phyloP scores from a whole-genome alignment of 768 basidiomycete genomes.

The Butyriboletus loyo region DNA sequence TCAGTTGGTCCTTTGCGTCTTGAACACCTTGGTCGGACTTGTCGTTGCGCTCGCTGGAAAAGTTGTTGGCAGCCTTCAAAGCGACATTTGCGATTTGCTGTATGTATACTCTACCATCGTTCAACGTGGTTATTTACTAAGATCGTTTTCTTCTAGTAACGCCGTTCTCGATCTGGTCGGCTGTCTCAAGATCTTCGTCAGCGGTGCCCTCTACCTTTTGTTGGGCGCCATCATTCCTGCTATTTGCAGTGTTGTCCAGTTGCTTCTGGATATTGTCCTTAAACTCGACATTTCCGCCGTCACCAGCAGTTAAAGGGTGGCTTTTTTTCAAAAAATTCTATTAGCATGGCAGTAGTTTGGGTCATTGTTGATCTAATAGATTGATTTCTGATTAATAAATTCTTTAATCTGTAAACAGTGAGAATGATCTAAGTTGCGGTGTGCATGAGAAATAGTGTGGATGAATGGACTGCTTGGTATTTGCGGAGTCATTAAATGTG shows the following conservation, averaged over 20 bases:
- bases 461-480: too few species aligned
- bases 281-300: background rate
- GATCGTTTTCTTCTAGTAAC: background rate
- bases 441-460: too few species aligned
- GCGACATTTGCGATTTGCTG: background rate
- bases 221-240: background rate
- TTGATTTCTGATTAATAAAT: background rate
- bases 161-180: background rate
- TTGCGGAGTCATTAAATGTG: too few species aligned
- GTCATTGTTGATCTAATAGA: background rate
- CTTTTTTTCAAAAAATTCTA: background rate
- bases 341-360: constrained; percentile 4
- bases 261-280: background rate
- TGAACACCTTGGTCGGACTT: background rate
- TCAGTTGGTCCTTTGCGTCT: background rate
- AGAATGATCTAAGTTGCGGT: too few species aligned
- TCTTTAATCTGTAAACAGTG: background rate
- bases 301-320: background rate
- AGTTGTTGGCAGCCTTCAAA: background rate
- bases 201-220: background rate
- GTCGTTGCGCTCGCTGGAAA: background rate
- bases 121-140: background rate
- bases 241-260: background rate
- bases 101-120: background rate
- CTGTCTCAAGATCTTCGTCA: constrained; percentile 3